A percentile compares a stretch with the other conserved stretches of the same genome.
These are phyloP conservation scores for Fibroporia radiculosa DNA, from an alignment of 768 basidiomycete genomes.

Conservation along the genomic window DNA sequence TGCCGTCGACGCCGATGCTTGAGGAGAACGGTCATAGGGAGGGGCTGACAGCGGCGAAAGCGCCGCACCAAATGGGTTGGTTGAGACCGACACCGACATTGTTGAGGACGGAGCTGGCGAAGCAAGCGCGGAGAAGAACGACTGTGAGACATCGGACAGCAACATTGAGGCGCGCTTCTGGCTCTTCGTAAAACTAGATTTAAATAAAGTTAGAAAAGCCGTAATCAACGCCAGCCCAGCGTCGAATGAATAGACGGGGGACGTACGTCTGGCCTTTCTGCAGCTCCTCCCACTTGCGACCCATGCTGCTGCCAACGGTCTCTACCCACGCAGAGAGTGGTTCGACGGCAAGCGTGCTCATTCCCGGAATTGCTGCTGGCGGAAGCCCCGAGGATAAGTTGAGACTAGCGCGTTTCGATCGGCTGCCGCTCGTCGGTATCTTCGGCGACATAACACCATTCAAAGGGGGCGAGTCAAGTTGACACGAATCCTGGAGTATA, in stretches of 20 bases:
- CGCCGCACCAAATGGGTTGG: constrained; percentile 13
- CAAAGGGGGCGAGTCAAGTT: constrained; percentile 4
- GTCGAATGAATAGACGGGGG: background rate
- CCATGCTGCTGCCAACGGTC: constrained; percentile 41
- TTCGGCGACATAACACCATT: constrained; percentile 18
- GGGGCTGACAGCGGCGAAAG: constrained; percentile 12
- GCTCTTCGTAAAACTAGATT: constrained; percentile 59
- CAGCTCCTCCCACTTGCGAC: constrained; percentile 54
- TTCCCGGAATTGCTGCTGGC: constrained; percentile 32
- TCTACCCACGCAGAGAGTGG: constrained; percentile 26
- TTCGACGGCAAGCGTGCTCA: constrained; percentile 24
- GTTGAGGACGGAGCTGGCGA: constrained; percentile 23
- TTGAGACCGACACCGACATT: constrained; percentile 12
- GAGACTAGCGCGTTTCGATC: constrained; percentile 11
- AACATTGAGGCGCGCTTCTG: constrained; percentile 65
- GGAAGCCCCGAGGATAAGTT: constrained; percentile 17
- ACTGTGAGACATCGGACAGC: constrained; percentile 56
- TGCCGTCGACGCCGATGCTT: constrained; percentile 14
- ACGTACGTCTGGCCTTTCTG: constrained; percentile 50
- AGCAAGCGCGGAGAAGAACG: constrained; percentile 40
- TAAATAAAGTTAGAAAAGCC: background rate
- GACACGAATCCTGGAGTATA: constrained; percentile 2
- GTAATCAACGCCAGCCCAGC: background rate
- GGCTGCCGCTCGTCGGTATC: constrained; percentile 4
- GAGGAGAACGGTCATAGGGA: constrained; percentile 6